A percentile compares a stretch with the other conserved stretches of the same genome.
These are phyloP conservation scores for Podospora fimiseda DNA, from an alignment of 495 filamentous ascomycete genomes.

Conservation along the genomic window DNA sequence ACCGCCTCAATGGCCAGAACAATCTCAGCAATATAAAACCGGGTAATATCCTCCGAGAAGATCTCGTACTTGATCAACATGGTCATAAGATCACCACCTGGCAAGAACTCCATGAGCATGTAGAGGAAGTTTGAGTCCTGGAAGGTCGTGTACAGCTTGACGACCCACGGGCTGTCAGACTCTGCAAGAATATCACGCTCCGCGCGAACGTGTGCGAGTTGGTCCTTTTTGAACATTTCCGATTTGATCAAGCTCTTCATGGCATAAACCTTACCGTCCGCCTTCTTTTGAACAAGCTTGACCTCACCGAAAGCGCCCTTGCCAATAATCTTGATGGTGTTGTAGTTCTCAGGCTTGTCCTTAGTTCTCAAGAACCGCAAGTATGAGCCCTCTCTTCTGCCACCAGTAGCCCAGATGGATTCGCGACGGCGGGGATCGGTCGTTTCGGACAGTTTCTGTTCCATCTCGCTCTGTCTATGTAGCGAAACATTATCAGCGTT, in stretches of 20 bases:
- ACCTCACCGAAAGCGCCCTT: constrained; percentile 99
- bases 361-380: constrained; percentile 90
- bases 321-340: constrained; percentile 93
- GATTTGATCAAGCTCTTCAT: constrained; percentile 97
- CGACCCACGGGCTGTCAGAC: constrained; percentile 97
- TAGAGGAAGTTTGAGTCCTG: constrained; percentile 94
- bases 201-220: constrained; percentile 95
- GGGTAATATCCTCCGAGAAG: constrained; percentile 96
- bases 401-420: constrained; percentile 67
- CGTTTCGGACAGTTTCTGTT: constrained; percentile 69
- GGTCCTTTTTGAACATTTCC: constrained; percentile 99
- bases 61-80: constrained; percentile 99
- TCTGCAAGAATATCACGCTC: constrained; percentile 97
- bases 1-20: constrained; percentile 96
- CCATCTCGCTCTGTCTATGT: constrained; percentile 78
- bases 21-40: constrained; percentile 99
- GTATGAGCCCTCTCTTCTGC: constrained; percentile 81
- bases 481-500: constrained; percentile 3
- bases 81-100: constrained; percentile 97
- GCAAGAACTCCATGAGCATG: constrained; percentile 98
- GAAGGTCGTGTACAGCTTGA: constrained; percentile 96
- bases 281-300: constrained; percentile 89
- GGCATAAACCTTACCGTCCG: constrained; percentile 95
- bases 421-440: constrained; percentile 65
- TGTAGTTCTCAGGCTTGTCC: constrained; percentile 86